Evolutionary conservation across 2,329 filamentous ascomycete genomes (phyloP), one percentile per base, ranked within the genome.

Genomic region (Exserohilum rostratum): DNA sequence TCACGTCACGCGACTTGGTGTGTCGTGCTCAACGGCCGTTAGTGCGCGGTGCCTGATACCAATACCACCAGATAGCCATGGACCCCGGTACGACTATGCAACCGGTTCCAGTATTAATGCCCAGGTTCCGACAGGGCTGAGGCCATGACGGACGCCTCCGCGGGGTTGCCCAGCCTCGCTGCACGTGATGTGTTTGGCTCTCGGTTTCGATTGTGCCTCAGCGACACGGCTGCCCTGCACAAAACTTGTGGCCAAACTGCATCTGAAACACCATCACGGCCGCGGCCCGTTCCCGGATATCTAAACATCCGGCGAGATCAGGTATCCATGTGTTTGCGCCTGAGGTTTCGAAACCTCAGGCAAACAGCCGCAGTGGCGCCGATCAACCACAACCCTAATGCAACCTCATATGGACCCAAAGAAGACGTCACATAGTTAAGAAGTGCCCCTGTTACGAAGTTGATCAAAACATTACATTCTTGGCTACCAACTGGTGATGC

Each of bases 341-440:
- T 62, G 29, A 60, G 61, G 61, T 64, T 64, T 65, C 50, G 55
- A 62, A 64, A 65, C 60, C 49, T 54, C 33, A 58, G 52, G 53
- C 57, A 51, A 45, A 57, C 44, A 44, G 18, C 38, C 38, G 38
- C 22, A 42, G 3, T 42, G n/a, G 3, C 6, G 22, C 38, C 38
- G 38, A 40, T n/a, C n/a, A n/a, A 22, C 13, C 38, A 39, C 18
- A 15, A 10, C 7, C 4, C 2, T 42, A 17, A 11, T 9, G 17
- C 25, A 6, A 42, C n/a, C n/a, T n/a, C n/a, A n/a, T n/a, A n/a
- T n/a, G n/a, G n/a, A n/a, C n/a, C n/a, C n/a, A n/a, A n/a, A n/a
- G n/a, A n/a, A n/a, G n/a, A n/a, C n/a, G n/a, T n/a, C n/a, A n/a
- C n/a, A n/a, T n/a, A n/a, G n/a, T n/a, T n/a, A n/a, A n/a, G n/a